Evolutionary conservation across 306 rosid genomes (phyloP).

Genomic region (Oxytropis ochrocephala): DNA sequence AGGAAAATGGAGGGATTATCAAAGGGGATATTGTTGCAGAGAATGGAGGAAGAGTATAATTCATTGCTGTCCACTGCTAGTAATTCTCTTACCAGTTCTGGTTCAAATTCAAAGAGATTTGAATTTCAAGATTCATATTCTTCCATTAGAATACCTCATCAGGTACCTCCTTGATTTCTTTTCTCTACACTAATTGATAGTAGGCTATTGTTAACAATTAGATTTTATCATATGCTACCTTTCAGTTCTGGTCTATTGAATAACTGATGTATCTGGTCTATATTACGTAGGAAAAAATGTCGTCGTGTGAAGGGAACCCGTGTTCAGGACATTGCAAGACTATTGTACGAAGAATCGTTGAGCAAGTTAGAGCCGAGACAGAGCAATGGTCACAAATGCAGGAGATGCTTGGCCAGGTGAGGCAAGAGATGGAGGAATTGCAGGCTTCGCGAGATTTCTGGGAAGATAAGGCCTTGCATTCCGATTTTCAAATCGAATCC

Average conservation of each 20-base stretch:
- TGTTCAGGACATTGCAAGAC: constrained; percentile 90
- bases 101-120: constrained; percentile 51
- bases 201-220: too few species aligned
- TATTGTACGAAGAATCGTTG: constrained; percentile 64
- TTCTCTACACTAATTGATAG: neutral
- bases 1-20: constrained; percentile 91
- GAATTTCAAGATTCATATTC: constrained; percentile 46
- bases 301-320: constrained; percentile 32
- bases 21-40: constrained; percentile 62
- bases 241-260: too few species aligned
- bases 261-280: too few species aligned
- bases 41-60: constrained; percentile 89
- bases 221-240: too few species aligned
- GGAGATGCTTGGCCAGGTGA: constrained; percentile 75
- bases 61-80: constrained; percentile 60
- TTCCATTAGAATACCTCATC: constrained; percentile 20
- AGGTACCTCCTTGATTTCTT: constrained; percentile 30
- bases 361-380: constrained; percentile 81
- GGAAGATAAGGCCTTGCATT: constrained; percentile 64
- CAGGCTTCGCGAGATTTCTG: constrained; percentile 84
- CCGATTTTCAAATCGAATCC: constrained; percentile 52
- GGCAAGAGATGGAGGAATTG: constrained; percentile 86
- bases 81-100: constrained; percentile 48
- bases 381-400: constrained; percentile 99
- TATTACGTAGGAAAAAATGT: constrained; percentile 36